These are phyloP conservation scores for Xenosphaeropsis pyriputrescens DNA, from an alignment of 2,329 filamentous ascomycete genomes.

Conservation along the genomic window DNA sequence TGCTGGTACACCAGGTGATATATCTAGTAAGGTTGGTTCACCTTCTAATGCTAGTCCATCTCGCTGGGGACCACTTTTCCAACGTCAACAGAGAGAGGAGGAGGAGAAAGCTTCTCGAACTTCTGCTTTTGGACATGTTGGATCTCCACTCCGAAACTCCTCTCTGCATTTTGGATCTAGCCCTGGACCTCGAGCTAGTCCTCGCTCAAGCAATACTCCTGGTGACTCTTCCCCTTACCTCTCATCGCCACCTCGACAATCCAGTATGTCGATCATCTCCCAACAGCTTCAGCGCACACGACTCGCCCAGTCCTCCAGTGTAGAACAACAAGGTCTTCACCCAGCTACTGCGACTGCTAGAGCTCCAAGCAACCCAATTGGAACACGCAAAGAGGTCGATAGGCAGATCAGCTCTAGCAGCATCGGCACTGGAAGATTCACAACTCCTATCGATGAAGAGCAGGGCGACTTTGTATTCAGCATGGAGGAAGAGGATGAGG, in stretches of 20 bases:
- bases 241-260: slow-evolving; percentile 18
- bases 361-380: slow-evolving; percentile 24
- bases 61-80: slow-evolving; percentile 45
- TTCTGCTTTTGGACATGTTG: slow-evolving; percentile 52
- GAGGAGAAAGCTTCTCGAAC: slow-evolving; percentile 20
- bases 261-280: slow-evolving; percentile 40
- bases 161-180: slow-evolving; percentile 41
- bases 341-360: slow-evolving; percentile 22
- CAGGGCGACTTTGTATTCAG: slow-evolving; percentile 48
- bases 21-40: slow-evolving; percentile 42
- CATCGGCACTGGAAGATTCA: slow-evolving; percentile 35
- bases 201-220: slow-evolving; percentile 9
- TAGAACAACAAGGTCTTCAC: slow-evolving; percentile 33
- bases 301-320: slow-evolving; percentile 26
- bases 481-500: slow-evolving; percentile 49
- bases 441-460: slow-evolving; percentile 51
- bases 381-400: slow-evolving; percentile 20
- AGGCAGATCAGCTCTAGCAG: slow-evolving; percentile 45
- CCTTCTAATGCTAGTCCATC: slow-evolving; percentile 42
- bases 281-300: slow-evolving; percentile 48
- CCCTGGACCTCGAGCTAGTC: slow-evolving; percentile 28
- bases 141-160: slow-evolving; percentile 49
- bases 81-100: slow-evolving; percentile 44
- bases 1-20: slow-evolving; percentile 23
- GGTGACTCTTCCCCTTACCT: slow-evolving; percentile 16